Conservation (phyloP, 331 rosid species). For the Pyrus hybrid region DNA sequence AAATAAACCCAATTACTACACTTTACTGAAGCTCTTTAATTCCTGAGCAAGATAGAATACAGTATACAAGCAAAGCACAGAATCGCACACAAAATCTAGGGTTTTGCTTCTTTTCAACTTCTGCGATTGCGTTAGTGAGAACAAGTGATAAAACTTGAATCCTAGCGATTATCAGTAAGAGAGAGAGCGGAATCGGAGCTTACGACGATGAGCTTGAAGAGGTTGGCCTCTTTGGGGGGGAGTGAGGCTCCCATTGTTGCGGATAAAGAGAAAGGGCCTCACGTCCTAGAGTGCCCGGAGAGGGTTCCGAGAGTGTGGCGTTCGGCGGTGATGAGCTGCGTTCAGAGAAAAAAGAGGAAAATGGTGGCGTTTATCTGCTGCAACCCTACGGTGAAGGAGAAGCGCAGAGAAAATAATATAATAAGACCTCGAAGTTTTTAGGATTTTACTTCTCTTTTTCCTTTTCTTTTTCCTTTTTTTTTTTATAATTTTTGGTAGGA, state of each 20-base stretch:
- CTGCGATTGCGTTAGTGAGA: neutral
- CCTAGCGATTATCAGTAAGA: constrained; percentile 4
- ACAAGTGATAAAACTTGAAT: constrained; percentile 21
- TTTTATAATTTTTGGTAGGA: neutral
- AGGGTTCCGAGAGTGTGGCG: neutral
- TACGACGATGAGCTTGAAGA: constrained; percentile 93
- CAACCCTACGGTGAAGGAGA: constrained; percentile 54
- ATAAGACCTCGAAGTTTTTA: neutral
- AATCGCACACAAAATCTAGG: constrained; percentile 41
- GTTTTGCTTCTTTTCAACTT: constrained; percentile 29
- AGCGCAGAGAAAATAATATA: neutral
- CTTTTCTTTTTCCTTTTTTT: neutral
- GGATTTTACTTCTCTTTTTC: neutral
- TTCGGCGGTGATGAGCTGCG: constrained; percentile 20
- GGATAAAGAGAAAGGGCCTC: neutral
- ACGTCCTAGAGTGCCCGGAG: neutral
- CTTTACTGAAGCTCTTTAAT: neutral
- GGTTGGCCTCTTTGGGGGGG: constrained; percentile 87
- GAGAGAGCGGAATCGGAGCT: constrained; percentile 20
- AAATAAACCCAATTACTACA: neutral
- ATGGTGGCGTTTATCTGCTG: constrained; percentile 71
- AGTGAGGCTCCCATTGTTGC: constrained; percentile 84
- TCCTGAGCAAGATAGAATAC: neutral
- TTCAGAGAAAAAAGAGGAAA: constrained; percentile 4
- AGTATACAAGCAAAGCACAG: neutral